Percentiles rank a stretch among this genome's conserved stretches.
Evolutionary conservation across 768 basidiomycete genomes (phyloP).

Genomic region (Chalciporus pseudorubinellus): DNA sequence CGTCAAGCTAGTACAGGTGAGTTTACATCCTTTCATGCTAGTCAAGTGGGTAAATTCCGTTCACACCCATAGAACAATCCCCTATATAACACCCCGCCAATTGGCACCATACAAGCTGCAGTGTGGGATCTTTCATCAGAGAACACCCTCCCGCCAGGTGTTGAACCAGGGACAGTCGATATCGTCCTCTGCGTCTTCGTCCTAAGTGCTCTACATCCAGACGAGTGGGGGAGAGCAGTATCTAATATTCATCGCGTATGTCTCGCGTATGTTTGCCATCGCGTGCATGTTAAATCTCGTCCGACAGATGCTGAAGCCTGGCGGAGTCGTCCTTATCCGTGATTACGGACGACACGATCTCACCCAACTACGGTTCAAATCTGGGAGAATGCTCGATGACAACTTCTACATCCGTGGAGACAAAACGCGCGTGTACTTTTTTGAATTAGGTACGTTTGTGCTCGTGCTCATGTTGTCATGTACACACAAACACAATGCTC

Average conservation of each 20-base stretch:
- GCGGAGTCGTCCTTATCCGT: conserved; percentile 78
- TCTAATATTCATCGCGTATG: conserved; percentile 73
- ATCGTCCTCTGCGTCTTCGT: conserved; percentile 93
- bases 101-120: conserved; percentile 70
- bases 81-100: conserved; percentile 62
- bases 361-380: conserved; percentile 91
- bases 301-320: conserved; percentile 82
- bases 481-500: not conserved
- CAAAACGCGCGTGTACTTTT: conserved; percentile 97
- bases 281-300: not conserved
- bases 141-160: conserved; percentile 54
- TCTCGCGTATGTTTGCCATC: not conserved
- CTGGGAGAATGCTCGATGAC: conserved; percentile 81
- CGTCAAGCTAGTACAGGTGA: conserved; percentile 83
- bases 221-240: conserved; percentile 85
- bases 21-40: conserved; percentile 10
- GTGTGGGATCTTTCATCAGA: conserved; percentile 89
- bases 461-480: not conserved
- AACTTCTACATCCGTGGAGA: conserved; percentile 97
- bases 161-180: conserved; percentile 73
- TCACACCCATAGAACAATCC: conserved; percentile 67
- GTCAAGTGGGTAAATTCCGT: not conserved
- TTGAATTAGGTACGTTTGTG: conserved; percentile 74
- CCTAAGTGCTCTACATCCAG: conserved; percentile 87
- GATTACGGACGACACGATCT: conserved; percentile 97